A percentile compares a stretch with the other conserved stretches of the same genome.
Conservation (phyloP, 495 filamentous ascomycete species). For the Podospora fimiseda region DNA sequence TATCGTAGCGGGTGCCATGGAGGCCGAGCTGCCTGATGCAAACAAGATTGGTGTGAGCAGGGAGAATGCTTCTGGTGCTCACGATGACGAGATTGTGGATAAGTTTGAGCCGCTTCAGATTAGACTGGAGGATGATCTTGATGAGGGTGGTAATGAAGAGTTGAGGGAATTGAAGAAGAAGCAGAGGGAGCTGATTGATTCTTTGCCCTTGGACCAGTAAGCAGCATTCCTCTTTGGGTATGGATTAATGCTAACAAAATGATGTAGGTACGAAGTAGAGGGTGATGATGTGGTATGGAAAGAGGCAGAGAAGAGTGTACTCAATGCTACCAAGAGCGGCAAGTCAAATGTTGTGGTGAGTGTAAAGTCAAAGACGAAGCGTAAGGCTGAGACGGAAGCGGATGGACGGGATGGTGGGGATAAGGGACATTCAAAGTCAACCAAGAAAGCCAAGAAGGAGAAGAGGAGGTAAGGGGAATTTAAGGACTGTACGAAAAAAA, state of each 20-base stretch:
- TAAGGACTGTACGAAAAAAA: neutral
- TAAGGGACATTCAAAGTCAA: slow-evolving; percentile 43
- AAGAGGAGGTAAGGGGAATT: slow-evolving; percentile 22
- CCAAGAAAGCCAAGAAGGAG: slow-evolving; percentile 52
- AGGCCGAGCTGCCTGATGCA: slow-evolving; percentile 58
- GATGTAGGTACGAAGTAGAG: slow-evolving; percentile 68
- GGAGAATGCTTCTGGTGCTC: slow-evolving; percentile 46
- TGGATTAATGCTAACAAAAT: slow-evolving; percentile 38
- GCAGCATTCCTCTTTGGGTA: slow-evolving; percentile 24
- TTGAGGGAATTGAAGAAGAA: slow-evolving; percentile 60
- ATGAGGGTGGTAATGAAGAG: slow-evolving; percentile 72
- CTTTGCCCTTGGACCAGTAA: slow-evolving; percentile 82
- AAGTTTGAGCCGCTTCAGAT: slow-evolving; percentile 63
- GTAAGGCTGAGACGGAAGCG: slow-evolving; percentile 62
- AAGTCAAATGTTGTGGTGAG: slow-evolving; percentile 69
- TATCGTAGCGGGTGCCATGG: slow-evolving; percentile 68
- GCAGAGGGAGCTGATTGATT: slow-evolving; percentile 80
- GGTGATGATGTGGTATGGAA: slow-evolving; percentile 68
- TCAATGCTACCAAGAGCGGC: slow-evolving; percentile 46
- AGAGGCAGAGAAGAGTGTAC: slow-evolving; percentile 74
- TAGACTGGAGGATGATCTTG: slow-evolving; percentile 77
- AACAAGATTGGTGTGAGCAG: slow-evolving; percentile 46
- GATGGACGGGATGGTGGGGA: slow-evolving; percentile 53
- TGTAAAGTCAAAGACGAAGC: slow-evolving; percentile 72
- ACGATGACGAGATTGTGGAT: slow-evolving; percentile 56